Evolutionary conservation across 2,329 filamentous ascomycete species (phyloP), one percentile per base, ranked within the genome.

Genomic region (Pseudopithomyces maydicus): DNA sequence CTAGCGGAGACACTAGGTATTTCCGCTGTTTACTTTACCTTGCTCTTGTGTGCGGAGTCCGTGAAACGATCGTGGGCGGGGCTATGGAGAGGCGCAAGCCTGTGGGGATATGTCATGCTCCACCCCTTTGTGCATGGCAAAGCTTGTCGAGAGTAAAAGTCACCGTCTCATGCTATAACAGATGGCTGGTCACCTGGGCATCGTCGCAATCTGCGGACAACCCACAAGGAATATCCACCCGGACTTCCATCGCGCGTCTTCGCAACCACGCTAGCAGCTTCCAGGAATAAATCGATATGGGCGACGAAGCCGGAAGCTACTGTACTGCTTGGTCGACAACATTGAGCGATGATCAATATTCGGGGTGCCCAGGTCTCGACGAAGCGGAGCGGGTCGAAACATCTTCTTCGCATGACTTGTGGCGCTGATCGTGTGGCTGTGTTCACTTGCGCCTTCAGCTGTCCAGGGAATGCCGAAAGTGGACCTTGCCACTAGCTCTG

Each of bases 21-120:
- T 15, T 35, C 26, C n/a, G 4, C 10, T 47, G 8, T 38, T 38
- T 14, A 14, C 19, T 33, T 20, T 41, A 26, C 33, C 38, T 50
- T 23, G 22, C 39, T 50, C 22, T 41, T 19, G n/a, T 23, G 29
- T 23, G 47, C 47, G 47, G 47, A 50, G 47, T 50, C 47, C 47
- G 47, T 41, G 47, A 50, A 50, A 50, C 47, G 15, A 50, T 36
- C 32, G n/a, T 12, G 19, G n/a, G 47, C 22, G 47, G 35, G 35
- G 19, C 19, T 19, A 10, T 33, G 26, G 17, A 46, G 42, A 10
- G 19, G 46, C 17, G 44, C 46, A 48, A 48, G 29, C 20, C 35
- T 41, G 20, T 20, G 15, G 22, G 14, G 26, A 50, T 41, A 5
- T 50, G 22, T 20, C 35, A 50, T 20, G 35, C 35, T 35, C 47